Base-by-base conservation (phyloP, 495 filamentous ascomycete species). In the Tuber microsphaerosporum region DNA sequence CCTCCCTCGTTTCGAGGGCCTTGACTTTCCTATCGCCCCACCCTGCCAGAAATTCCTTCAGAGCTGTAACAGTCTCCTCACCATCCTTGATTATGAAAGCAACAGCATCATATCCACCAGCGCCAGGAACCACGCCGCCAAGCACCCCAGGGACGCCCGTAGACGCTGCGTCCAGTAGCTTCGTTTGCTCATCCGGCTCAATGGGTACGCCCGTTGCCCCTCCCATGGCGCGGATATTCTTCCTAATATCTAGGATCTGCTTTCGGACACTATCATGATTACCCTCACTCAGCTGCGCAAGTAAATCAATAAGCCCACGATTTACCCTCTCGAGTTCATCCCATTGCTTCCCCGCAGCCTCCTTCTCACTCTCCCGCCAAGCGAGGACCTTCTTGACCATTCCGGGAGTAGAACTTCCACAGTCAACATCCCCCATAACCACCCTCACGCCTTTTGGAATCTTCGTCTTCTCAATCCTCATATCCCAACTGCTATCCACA, bases 371-470 rank as follows among this genome's bases (percentile, higher is more conserved):
- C 61, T 90, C 90, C 76, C 91, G 87, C 95, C 95, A 99, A 69
- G 87, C 87, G 6, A 97, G 86, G 22, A 99, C 92, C 82, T 91
- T 88, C 86, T 92, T 96, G 39, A 97, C 95, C 94, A 99, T 97
- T 9, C 93, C 90, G 0, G 94, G 94, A 19, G 94, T 97, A 82
- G 94, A 87, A n/a, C 90, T 92, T 69, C 95, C 95, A 80, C 95
- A 97, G 83, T 96, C 92, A 22, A 99, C 95, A 82, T 99, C 95
- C 76, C 93, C 97, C 89, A 99, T 93, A 12, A 97, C 89, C 76
- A 99, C 85, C 70, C 89, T 86, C 75, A 93, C 85, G 0, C 89
- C 89, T 0, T 86, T 86, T 0, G 92, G 92, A 12, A 94, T 86
- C 5, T 71, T 76, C 0, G 81, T 81, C 72, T 79, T 81, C 22